Evolutionary conservation across 2,329 filamentous ascomycete genomes (phyloP).

Genomic region (Nigrospora oryzae): DNA sequence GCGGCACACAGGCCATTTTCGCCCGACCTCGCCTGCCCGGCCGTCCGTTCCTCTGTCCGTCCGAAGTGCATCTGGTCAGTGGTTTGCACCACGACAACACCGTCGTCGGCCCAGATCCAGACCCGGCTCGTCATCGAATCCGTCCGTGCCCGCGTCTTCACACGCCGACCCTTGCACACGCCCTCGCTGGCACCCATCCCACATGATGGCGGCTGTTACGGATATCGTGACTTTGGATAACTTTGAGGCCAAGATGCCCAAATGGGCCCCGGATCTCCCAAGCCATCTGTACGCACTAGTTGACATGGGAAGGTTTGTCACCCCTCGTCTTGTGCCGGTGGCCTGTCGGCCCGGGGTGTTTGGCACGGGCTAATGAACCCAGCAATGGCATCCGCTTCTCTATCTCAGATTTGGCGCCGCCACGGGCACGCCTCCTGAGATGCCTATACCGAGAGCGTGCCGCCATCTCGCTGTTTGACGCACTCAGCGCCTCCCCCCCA

Average conservation of each 20-base stretch:
- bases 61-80: too few relatives aligned
- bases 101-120: too few relatives aligned
- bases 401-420: conserved; percentile 70
- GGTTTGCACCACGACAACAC: too few relatives aligned
- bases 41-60: too few relatives aligned
- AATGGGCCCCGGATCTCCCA: conserved; percentile 35
- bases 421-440: conserved; percentile 61
- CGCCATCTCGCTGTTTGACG: conserved; percentile 81
- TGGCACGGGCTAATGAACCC: background rate
- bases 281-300: conserved; percentile 48
- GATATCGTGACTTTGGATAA: conserved; percentile 43
- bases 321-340: background rate
- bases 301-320: conserved; percentile 49
- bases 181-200: too few relatives aligned
- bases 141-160: too few relatives aligned
- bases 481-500: conserved; percentile 45
- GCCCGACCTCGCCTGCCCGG: too few relatives aligned
- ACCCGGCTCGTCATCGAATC: too few relatives aligned
- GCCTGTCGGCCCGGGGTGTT: background rate
- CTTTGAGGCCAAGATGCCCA: conserved; percentile 36
- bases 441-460: conserved; percentile 73
- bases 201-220: background rate
- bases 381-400: conserved; percentile 93
- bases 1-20: too few relatives aligned
- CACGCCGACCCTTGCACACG: too few relatives aligned